A percentile compares a stretch with the other conserved stretches of the same genome.
Conservation (phyloP, 768 basidiomycete genomes). For the Psilocybe tampanensis region DNA sequence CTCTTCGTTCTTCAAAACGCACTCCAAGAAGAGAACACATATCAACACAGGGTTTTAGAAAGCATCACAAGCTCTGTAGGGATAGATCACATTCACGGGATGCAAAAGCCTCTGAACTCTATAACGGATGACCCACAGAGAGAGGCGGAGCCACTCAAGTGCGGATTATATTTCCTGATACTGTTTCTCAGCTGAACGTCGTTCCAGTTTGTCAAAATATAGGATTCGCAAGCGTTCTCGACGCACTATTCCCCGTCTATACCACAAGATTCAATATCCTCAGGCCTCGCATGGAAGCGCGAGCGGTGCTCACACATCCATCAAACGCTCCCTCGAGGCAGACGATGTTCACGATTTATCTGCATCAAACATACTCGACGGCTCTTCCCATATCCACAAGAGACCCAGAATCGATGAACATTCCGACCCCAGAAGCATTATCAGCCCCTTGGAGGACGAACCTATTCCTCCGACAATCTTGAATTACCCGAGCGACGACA, state of each 20-base stretch:
- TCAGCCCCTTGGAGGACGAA: neutral
- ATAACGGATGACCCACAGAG: neutral
- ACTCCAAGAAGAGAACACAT: neutral
- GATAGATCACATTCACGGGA: neutral
- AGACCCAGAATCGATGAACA: neutral
- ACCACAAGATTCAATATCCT: no score
- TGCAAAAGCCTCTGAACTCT: neutral
- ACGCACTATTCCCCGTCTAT: no score
- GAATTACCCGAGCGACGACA: neutral
- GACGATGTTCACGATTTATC: no score
- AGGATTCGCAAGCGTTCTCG: no score
- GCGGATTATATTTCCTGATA: no score
- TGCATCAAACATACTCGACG: no score
- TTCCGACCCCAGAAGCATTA: neutral
- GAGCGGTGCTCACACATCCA: no score
- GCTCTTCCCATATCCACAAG: neutral
- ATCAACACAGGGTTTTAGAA: neutral
- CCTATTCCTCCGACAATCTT: neutral
- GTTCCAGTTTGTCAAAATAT: no score
- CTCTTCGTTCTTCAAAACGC: neutral
- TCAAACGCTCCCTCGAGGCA: no score
- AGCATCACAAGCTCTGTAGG: neutral
- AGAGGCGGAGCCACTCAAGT: no score
- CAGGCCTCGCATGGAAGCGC: no score
- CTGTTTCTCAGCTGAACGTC: no score